These are phyloP conservation scores for Dendryphion nanum DNA, from an alignment of 2,329 filamentous ascomycete genomes.

Conservation along the genomic window DNA sequence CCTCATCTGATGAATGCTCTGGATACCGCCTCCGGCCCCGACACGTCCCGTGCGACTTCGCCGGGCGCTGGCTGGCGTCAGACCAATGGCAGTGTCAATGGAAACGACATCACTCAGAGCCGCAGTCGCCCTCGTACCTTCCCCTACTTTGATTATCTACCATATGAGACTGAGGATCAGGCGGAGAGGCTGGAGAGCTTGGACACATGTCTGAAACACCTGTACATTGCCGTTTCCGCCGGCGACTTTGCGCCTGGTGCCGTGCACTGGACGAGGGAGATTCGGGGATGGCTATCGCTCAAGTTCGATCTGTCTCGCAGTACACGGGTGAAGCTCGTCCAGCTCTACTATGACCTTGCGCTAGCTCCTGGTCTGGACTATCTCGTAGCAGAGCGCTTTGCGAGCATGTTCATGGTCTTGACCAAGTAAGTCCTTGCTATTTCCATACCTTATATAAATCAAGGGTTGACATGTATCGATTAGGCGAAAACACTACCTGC, in stretches of 20 bases:
- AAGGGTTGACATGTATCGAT: not conserved
- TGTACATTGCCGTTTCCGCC: conserved; percentile 87
- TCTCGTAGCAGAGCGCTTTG: conserved; percentile 80
- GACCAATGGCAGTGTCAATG: conserved; percentile 48
- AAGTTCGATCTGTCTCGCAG: conserved; percentile 95
- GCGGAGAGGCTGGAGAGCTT: conserved; percentile 74
- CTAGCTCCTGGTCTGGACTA: conserved; percentile 86
- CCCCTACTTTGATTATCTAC: conserved; percentile 86
- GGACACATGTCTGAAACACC: conserved; percentile 84
- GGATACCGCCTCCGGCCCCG: conserved; percentile 53
- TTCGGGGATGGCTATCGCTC: conserved; percentile 89
- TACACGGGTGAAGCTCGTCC: conserved; percentile 78
- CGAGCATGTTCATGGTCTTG: conserved; percentile 92
- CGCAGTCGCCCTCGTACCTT: conserved; percentile 80
- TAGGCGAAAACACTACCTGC: conserved; percentile 93
- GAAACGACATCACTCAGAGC: conserved; percentile 56
- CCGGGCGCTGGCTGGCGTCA: conserved; percentile 65
- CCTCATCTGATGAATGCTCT: conserved; percentile 42
- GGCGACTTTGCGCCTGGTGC: conserved; percentile 94
- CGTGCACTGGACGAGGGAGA: conserved; percentile 94
- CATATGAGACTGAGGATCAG: conserved; percentile 83
- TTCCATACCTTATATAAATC: not conserved
- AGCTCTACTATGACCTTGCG: conserved; percentile 90
- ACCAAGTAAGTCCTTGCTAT: conserved; percentile 68
- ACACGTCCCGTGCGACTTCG: conserved; percentile 82